A percentile compares a stretch with the other conserved stretches of the same genome.
These are phyloP conservation scores for Mucor lusitanicus DNA, from an alignment of 371 early-diverging fungal genomes.

Conservation along the genomic window DNA sequence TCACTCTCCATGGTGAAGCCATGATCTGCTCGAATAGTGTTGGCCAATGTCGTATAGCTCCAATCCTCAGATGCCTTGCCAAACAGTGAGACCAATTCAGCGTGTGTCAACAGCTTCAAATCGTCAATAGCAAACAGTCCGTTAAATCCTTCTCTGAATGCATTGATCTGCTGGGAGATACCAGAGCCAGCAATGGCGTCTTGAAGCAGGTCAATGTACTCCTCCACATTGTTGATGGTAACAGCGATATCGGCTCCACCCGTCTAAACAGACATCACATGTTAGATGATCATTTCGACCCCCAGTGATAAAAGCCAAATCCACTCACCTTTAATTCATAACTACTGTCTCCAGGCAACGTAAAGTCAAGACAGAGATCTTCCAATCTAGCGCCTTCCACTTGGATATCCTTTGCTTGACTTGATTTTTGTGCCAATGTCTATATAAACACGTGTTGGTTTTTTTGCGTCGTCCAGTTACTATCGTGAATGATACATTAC, in stretches of 20 bases:
- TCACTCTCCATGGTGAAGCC: constrained; percentile 80
- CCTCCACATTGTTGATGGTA: constrained; percentile 73
- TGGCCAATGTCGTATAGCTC: constrained; percentile 69
- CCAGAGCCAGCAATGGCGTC: constrained; percentile 77
- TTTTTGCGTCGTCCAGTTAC: not conserved
- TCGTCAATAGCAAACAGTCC: constrained; percentile 72
- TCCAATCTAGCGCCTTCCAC: constrained; percentile 57
- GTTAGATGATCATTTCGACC: no score
- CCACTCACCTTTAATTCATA: constrained; percentile 59
- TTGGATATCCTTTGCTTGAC: constrained; percentile 43
- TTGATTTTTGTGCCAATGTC: constrained; percentile 32
- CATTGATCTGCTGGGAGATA: constrained; percentile 68
- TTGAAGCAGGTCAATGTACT: constrained; percentile 70
- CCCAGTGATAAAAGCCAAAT: no score
- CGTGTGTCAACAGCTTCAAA: constrained; percentile 66
- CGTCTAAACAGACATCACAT: constrained; percentile 16
- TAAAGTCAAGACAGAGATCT: constrained; percentile 83
- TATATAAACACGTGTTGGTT: not conserved
- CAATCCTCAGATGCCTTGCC: constrained; percentile 79
- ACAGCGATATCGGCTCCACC: constrained; percentile 70
- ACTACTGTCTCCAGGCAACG: constrained; percentile 74
- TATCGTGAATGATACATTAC: not conserved
- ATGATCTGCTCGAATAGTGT: constrained; percentile 84
- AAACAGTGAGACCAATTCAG: constrained; percentile 75
- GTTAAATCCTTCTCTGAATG: constrained; percentile 85